Evolutionary conservation across 805 yeast genomes (phyloP).

Genomic region (Cyberlindnera veronae): DNA sequence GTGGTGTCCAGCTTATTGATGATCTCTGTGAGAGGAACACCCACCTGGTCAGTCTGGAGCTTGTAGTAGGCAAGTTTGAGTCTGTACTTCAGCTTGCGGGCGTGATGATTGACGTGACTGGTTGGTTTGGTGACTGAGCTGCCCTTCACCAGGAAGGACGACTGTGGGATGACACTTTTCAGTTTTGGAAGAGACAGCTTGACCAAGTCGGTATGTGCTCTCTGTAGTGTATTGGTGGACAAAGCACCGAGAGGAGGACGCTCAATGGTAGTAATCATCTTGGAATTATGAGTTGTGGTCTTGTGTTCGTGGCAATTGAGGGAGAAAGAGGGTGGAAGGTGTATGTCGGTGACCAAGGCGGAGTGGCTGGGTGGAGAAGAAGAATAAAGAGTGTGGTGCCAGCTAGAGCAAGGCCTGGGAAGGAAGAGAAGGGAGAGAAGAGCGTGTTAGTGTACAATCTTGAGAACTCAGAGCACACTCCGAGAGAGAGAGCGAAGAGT

Average conservation of each 20-base stretch:
- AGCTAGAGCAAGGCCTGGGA: no score
- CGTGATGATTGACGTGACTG: constrained; percentile 22
- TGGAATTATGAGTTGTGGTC: neutral
- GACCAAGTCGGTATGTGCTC: constrained; percentile 11
- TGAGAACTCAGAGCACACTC: neutral
- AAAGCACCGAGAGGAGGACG: constrained; percentile 22
- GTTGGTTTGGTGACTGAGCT: constrained; percentile 1
- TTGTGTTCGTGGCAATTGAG: constrained; percentile 1
- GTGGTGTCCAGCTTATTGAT: constrained; percentile 15
- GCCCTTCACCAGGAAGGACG: constrained; percentile 6
- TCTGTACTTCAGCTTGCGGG: constrained; percentile 42
- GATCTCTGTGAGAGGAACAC: constrained; percentile 31
- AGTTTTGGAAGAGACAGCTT: constrained; percentile 15
- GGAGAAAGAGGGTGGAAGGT: neutral
- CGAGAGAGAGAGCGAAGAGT: neutral
- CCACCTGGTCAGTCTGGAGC: constrained; percentile 44
- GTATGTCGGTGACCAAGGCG: no score
- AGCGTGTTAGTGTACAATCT: neutral
- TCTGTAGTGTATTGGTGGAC: constrained; percentile 18
- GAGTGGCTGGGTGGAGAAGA: no score
- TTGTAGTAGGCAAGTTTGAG: constrained; percentile 51
- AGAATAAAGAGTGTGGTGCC: no score
- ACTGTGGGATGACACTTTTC: constrained; percentile 5
- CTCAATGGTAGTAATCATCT: constrained; percentile 19
- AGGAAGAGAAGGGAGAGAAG: constrained; percentile 1